A percentile compares a stretch with the other conserved stretches of the same genome.
Conservation (phyloP, 2,329 filamentous ascomycete species). For the Paecilomyces dactylethromorphus region DNA sequence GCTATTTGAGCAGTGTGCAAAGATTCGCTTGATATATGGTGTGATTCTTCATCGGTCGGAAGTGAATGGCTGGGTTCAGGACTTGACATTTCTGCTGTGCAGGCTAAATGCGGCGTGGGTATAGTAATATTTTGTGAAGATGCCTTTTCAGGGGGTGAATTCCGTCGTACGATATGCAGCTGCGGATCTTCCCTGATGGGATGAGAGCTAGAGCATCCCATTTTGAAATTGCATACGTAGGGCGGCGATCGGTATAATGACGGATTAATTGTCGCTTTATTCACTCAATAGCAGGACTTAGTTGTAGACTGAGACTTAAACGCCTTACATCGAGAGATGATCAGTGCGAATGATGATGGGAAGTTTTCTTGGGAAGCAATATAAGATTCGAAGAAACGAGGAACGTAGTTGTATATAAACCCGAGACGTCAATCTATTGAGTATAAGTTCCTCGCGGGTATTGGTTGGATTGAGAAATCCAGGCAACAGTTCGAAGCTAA, state of each 20-base stretch:
- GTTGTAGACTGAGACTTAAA: no score
- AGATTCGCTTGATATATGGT: background rate
- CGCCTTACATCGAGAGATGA: no score
- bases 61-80: background rate
- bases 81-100: background rate
- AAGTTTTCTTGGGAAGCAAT: background rate
- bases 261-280: background rate
- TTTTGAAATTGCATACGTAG: background rate
- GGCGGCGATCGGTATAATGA: background rate
- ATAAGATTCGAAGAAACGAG: background rate
- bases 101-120: background rate
- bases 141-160: background rate
- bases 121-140: background rate
- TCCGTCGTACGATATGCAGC: background rate
- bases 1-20: background rate
- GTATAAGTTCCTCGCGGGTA: background rate
- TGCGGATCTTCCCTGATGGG: background rate
- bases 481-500: background rate
- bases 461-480: no score
- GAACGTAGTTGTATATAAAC: background rate
- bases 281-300: background rate
- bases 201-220: slow-evolving; percentile 3
- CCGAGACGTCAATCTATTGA: background rate
- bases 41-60: background rate
- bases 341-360: no score